phyloP scores from a whole-genome alignment of 768 basidiomycete species.

The Pulveroboletus sp. region DNA sequence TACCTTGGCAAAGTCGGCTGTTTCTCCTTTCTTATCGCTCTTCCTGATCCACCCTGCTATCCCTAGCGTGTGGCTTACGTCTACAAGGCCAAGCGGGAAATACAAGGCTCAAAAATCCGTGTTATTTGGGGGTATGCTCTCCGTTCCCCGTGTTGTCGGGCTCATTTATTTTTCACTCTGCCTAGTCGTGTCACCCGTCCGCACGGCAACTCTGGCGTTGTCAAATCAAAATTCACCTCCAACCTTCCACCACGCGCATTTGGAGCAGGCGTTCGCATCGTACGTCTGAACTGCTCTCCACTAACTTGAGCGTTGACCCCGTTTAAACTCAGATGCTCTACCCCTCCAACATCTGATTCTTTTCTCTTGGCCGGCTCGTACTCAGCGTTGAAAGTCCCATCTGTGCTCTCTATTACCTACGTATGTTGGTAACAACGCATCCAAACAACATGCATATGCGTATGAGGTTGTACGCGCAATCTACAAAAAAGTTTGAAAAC shows the following conservation, averaged over 20 bases:
- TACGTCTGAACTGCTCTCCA: constrained; percentile 37
- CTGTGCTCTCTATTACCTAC: constrained; percentile 21
- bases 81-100: constrained; percentile 94
- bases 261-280: constrained; percentile 89
- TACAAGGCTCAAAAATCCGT: constrained; percentile 92
- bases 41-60: neutral
- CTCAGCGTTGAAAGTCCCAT: constrained; percentile 5
- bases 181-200: constrained; percentile 85
- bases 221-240: constrained; percentile 93
- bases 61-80: constrained; percentile 92
- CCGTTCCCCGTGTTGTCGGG: neutral
- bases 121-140: constrained; percentile 93
- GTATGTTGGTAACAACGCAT: constrained; percentile 19
- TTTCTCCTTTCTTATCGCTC: neutral
- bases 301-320: neutral
- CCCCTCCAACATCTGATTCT: too few species aligned
- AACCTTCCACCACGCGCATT: constrained; percentile 96
- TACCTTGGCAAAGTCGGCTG: constrained; percentile 94
- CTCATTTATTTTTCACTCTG: neutral
- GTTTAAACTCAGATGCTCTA: neutral
- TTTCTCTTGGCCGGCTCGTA: too few species aligned
- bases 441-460: constrained; percentile 11
- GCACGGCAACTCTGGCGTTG: constrained; percentile 93
- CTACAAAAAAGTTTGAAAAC: constrained; percentile 10
- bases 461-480: constrained; percentile 22